phyloP scores from a whole-genome alignment of 345 rosid genomes.

The Angophora floribunda region DNA sequence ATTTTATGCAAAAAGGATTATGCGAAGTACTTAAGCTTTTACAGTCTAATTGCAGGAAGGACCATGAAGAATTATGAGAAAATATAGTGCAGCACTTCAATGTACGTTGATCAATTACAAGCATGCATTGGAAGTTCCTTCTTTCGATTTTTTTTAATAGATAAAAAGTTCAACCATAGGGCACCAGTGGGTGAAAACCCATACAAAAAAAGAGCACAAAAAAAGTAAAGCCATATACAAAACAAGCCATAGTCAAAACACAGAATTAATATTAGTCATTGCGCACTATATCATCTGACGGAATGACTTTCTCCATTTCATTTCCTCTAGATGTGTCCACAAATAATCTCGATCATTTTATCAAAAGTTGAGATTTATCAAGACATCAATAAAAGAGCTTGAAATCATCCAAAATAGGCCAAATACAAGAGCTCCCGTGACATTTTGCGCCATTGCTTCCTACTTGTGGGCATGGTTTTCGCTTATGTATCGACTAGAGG shows the following conservation, averaged over 20 bases:
- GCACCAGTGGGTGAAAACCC: background rate
- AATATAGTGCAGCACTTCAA: background rate
- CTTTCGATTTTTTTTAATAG: background rate
- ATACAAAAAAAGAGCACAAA: background rate
- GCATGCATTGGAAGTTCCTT: background rate
- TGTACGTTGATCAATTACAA: background rate
- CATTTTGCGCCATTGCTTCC: too few relatives aligned
- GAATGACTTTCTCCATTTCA: background rate
- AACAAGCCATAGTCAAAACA: background rate
- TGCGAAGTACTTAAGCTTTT: background rate
- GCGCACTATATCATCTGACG: background rate
- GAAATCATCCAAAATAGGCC: too few relatives aligned
- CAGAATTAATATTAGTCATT: too few relatives aligned
- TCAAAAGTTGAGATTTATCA: too few relatives aligned
- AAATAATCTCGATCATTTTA: too few relatives aligned
- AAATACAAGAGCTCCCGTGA: too few relatives aligned
- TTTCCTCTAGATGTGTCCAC: too few relatives aligned
- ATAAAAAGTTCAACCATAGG: background rate
- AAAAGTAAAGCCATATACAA: background rate
- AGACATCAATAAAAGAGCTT: too few relatives aligned
- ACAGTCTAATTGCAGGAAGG: background rate
- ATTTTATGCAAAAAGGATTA: background rate
- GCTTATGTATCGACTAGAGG: too few relatives aligned
- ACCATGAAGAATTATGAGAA: background rate
- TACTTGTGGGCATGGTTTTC: too few relatives aligned